Evolutionary conservation across 371 early-diverging fungal genomes (phyloP), one percentile per base, ranked within the genome.

Genomic region (Rhizopus sp.): DNA sequence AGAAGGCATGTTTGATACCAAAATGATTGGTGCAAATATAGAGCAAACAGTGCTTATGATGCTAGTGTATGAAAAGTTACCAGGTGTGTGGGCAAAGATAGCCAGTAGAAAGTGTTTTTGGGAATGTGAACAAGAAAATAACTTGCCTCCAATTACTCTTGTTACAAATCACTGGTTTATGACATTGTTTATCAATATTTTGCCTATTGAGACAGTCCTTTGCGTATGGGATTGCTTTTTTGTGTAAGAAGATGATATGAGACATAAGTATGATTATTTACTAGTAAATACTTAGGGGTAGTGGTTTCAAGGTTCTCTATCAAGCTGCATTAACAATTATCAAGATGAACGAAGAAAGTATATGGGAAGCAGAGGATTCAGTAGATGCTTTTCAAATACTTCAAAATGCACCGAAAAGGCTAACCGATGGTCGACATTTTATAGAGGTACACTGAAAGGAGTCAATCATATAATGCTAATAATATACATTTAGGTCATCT

Each of bases 161-260:
- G 85, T 90, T 12, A 91, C 91, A 6, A 89, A 85, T 45, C 92
- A 86, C 48, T 94, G 94, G 94, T 91, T 93, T 62, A 65, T 90
- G 60, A 91, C 93, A 0, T 64, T 91, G 4, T 94, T 89, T 58
- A 86, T 92, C 55, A 88, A 89, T 54, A 82, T 89, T 32, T 65
- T 92, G 23, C 94, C 94, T 0, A 76, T 86, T 12, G 92, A 90
- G 78, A 86, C 90, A 6, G 85, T 87, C 12, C 70, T 92, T 0
- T 77, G 92, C 5, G 83, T 91, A 3, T 93, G 93, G 92, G 94
- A 93, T 82, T 82, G 83, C 45, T 88, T 92, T 55, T 86, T 87
- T 60, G 86, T 87, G 84, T 80, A 80, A 74, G 86, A 67, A 12
- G 30, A 15, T 10, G 10, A 13, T 1, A 53, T 35, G 13, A 3